Conservation (phyloP, 352 stramenopile genomes). For the Thraustochytrium sp. region DNA sequence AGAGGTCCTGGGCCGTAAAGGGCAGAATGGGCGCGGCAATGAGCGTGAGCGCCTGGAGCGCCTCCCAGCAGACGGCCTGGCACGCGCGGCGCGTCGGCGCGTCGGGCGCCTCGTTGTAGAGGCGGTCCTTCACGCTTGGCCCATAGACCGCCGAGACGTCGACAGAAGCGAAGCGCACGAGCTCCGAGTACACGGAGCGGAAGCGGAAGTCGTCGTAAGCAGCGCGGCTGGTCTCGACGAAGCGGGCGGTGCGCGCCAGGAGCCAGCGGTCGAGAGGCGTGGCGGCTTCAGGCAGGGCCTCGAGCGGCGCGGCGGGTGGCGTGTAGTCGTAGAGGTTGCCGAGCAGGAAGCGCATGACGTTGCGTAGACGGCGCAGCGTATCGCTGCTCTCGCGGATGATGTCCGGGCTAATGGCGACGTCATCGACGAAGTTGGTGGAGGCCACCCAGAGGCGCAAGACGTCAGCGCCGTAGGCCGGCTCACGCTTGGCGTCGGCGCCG, state of each 20-base stretch:
- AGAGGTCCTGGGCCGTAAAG: slow-evolving; percentile 94
- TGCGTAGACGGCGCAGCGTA: slow-evolving; percentile 74
- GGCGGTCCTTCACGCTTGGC: slow-evolving; percentile 89
- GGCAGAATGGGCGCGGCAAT: slow-evolving; percentile 80
- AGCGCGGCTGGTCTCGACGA: slow-evolving; percentile 74
- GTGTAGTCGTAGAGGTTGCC: slow-evolving; percentile 84
- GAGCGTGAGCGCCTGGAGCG: slow-evolving; percentile 65
- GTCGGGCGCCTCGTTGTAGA: slow-evolving; percentile 87
- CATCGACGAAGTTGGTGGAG: slow-evolving; percentile 90
- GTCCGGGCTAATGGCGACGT: slow-evolving; percentile 84
- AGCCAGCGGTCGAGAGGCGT: slow-evolving; percentile 89
- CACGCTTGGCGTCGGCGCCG: slow-evolving; percentile 53
- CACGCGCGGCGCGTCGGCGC: slow-evolving; percentile 65
- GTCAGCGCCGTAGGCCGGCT: slow-evolving; percentile 86
- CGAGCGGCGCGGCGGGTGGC: not conserved
- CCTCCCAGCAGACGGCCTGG: slow-evolving; percentile 74
- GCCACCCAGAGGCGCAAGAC: slow-evolving; percentile 95
- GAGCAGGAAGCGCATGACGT: slow-evolving; percentile 93
- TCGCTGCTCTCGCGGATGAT: slow-evolving; percentile 80
- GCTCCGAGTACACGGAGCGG: slow-evolving; percentile 77
- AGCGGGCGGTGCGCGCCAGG: slow-evolving; percentile 74
- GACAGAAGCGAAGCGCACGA: slow-evolving; percentile 83
- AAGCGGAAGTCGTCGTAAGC: slow-evolving; percentile 77
- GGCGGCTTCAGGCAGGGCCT: slow-evolving; percentile 53
- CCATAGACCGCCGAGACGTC: slow-evolving; percentile 97